phyloP scores from a whole-genome alignment of 352 stramenopile species.

The Phytophthora meadii region DNA sequence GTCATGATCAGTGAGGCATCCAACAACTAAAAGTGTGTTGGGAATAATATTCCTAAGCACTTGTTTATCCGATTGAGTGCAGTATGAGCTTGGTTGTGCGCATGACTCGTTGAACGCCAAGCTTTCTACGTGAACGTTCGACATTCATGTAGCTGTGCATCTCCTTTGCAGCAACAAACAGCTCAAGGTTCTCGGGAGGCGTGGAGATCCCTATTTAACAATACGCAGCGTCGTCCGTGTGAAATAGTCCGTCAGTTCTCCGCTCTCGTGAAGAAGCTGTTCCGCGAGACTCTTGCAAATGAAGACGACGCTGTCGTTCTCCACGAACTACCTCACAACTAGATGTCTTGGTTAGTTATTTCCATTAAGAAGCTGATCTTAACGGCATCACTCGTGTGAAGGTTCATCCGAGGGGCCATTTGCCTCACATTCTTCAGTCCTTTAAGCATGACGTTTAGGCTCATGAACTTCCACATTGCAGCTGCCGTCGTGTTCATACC shows the following conservation, averaged over 20 bases:
- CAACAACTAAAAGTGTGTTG: too few relatives aligned
- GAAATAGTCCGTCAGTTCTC: neutral
- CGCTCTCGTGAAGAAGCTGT: constrained; percentile 2
- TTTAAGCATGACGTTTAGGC: neutral
- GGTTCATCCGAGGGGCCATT: neutral
- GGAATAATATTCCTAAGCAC: too few relatives aligned
- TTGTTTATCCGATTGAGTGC: neutral
- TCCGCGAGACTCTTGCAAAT: constrained; percentile 31
- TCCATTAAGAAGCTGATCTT: constrained; percentile 14
- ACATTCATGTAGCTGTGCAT: too few relatives aligned
- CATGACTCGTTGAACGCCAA: constrained; percentile 27
- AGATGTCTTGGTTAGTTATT: neutral
- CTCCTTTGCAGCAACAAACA: too few relatives aligned
- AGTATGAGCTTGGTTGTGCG: too few relatives aligned
- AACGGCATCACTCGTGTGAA: constrained; percentile 8
- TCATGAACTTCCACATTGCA: constrained; percentile 18
- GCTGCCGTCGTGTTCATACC: constrained; percentile 2
- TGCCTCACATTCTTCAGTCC: neutral
- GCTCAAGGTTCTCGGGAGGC: too few relatives aligned
- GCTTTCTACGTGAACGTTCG: too few relatives aligned
- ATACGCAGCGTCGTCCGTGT: constrained; percentile 23
- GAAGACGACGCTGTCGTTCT: constrained; percentile 26
- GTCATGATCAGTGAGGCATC: too few relatives aligned
- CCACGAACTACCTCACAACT: constrained; percentile 29
- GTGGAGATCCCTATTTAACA: constrained; percentile 9